These are phyloP conservation scores for Voacanga thouarsii DNA, from an alignment of 257 asterid species.

Conservation along the genomic window DNA sequence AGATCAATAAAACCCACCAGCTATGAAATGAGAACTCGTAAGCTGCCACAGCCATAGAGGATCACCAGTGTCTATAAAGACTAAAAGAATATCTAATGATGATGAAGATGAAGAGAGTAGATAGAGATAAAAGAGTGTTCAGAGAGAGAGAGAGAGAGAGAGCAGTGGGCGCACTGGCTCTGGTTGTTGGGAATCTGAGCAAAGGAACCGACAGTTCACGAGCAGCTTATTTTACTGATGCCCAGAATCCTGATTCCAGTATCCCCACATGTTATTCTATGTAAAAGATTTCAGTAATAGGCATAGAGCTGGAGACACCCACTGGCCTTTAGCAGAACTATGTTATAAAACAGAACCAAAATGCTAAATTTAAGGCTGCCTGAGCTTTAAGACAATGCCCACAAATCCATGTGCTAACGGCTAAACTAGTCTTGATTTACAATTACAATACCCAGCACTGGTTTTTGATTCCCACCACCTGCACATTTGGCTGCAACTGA, in stretches of 20 bases:
- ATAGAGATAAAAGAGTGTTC: no score
- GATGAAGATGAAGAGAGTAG: no score
- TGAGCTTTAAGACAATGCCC: slow-evolving; percentile 15
- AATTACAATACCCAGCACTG: neutral
- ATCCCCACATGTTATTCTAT: slow-evolving; percentile 13
- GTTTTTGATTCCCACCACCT: no score
- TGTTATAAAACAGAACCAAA: neutral
- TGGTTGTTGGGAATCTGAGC: slow-evolving; percentile 22
- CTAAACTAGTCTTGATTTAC: neutral
- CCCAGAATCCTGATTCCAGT: slow-evolving; percentile 33
- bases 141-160: neutral
- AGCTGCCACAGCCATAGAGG: no score
- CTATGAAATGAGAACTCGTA: no score
- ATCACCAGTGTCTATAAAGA: neutral
- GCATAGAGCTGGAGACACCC: slow-evolving; percentile 26
- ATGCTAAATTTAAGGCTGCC: slow-evolving; percentile 35
- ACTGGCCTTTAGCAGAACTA: slow-evolving; percentile 20
- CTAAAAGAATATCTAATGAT: neutral
- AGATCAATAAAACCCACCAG: no score
- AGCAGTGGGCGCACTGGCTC: neutral
- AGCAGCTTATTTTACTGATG: slow-evolving; percentile 33
- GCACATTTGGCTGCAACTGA: no score
- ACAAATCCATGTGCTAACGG: slow-evolving; percentile 41
- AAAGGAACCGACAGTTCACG: slow-evolving; percentile 33
- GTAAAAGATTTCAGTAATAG: neutral